phyloP scores from a whole-genome alignment of 2,329 filamentous ascomycete genomes.

The Chaetoscypha palmicola region DNA sequence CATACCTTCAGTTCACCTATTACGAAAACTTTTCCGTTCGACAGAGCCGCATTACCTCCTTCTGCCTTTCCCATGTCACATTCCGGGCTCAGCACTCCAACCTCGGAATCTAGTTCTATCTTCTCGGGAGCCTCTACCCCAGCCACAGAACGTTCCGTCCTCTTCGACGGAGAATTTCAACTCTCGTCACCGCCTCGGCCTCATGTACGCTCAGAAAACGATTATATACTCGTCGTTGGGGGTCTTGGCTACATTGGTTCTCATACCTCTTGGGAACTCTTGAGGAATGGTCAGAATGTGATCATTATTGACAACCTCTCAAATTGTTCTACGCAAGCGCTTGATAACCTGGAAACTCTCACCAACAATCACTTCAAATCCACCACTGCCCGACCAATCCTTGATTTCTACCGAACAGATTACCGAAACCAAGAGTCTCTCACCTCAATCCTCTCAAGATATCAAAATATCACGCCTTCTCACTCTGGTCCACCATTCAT shows the following conservation, averaged over 20 bases:
- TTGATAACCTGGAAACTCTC: constrained; percentile 21
- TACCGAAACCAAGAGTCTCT: constrained; percentile 23
- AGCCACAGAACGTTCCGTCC: not conserved
- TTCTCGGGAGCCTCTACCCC: constrained; percentile 2
- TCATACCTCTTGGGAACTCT: constrained; percentile 42
- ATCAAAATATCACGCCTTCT: constrained; percentile 21
- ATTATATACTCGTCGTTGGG: constrained; percentile 36
- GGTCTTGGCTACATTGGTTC: constrained; percentile 43
- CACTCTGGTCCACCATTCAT: not conserved
- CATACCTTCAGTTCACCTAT: not conserved
- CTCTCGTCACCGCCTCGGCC: not conserved
- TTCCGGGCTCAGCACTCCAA: not conserved
- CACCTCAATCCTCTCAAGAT: constrained; percentile 19
- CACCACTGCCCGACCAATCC: not conserved
- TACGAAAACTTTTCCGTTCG: not conserved
- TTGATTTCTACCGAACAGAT: constrained; percentile 25
- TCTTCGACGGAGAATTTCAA: not conserved
- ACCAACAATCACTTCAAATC: constrained; percentile 16
- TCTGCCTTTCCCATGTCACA: not conserved
- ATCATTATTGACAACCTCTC: constrained; percentile 32
- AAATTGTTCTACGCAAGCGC: constrained; percentile 30
- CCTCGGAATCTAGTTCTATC: not conserved
- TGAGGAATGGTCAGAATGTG: constrained; percentile 42
- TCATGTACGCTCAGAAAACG: not conserved
- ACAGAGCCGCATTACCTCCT: no score